Evolutionary conservation across 140 eudicot species (phyloP).

Genomic region (Bidens hawaiensis): DNA sequence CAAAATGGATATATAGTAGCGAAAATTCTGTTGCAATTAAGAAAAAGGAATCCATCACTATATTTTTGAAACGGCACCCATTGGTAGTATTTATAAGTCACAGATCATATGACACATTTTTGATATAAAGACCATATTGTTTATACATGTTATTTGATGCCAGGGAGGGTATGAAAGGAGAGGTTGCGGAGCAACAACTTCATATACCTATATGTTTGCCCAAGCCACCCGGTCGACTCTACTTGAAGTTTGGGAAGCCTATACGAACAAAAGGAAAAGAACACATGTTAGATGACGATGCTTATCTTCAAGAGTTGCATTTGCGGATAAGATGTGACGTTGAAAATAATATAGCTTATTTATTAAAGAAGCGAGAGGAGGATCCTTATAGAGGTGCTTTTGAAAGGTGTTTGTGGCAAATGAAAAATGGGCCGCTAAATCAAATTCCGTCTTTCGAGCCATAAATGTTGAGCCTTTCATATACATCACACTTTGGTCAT

Average conservation of each 20-base stretch:
- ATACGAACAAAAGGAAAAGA: slow-evolving; percentile 56
- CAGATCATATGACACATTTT: too few species aligned
- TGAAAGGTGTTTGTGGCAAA: slow-evolving; percentile 40
- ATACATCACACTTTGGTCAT: too few species aligned
- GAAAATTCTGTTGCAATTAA: too few species aligned
- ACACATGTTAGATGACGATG: slow-evolving; percentile 40
- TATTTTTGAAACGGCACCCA: too few species aligned
- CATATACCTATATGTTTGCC: slow-evolving; percentile 54
- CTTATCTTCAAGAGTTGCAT: slow-evolving; percentile 45
- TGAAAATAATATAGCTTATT: slow-evolving; percentile 50
- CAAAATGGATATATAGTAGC: too few species aligned
- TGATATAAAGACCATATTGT: neutral
- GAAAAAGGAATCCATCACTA: too few species aligned
- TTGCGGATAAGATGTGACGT: slow-evolving; percentile 60
- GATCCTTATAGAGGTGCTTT: slow-evolving; percentile 63
- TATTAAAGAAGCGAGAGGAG: slow-evolving; percentile 61
- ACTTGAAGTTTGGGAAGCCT: slow-evolving; percentile 75
- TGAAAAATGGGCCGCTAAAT: slow-evolving; percentile 28
- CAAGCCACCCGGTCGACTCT: slow-evolving; percentile 66
- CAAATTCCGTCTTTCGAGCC: slow-evolving; percentile 61
- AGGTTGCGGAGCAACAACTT: slow-evolving; percentile 55
- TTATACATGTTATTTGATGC: neutral
- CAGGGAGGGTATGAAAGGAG: slow-evolving; percentile 57
- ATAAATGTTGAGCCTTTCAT: neutral
- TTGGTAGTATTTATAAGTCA: too few species aligned